Conservation (phyloP, 352 stramenopile genomes). For the Phytophthora pinifolia region DNA sequence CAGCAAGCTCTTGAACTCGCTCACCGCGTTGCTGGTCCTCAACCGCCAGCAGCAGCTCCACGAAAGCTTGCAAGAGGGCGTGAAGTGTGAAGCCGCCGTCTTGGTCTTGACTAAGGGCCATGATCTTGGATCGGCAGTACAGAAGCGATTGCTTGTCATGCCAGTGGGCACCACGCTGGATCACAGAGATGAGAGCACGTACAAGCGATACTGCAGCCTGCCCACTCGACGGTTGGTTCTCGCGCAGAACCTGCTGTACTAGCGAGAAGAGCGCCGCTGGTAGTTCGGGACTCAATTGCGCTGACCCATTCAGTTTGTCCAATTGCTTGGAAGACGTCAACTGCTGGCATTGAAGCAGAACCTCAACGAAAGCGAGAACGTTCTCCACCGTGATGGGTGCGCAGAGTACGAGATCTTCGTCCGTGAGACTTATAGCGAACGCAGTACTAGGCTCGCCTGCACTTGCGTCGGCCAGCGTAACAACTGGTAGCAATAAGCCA, state of each 20-base stretch:
- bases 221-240: slow-evolving; percentile 54
- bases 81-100: slow-evolving; percentile 77
- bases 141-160: slow-evolving; percentile 70
- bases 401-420: slow-evolving; percentile 79
- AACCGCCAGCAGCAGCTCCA: slow-evolving; percentile 83
- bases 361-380: slow-evolving; percentile 66
- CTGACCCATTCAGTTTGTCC: slow-evolving; percentile 1
- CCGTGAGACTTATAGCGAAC: slow-evolving; percentile 62
- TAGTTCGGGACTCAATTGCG: slow-evolving; percentile 57
- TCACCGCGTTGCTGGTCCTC: slow-evolving; percentile 67
- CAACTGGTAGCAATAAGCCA: slow-evolving; percentile 57
- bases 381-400: slow-evolving; percentile 56
- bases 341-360: slow-evolving; percentile 52
- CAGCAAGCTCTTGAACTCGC: slow-evolving; percentile 50
- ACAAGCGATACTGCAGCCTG: slow-evolving; percentile 64
- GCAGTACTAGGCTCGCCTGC: slow-evolving; percentile 33
- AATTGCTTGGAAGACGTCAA: slow-evolving; percentile 13
- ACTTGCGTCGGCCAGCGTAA: slow-evolving; percentile 54
- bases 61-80: slow-evolving; percentile 72
- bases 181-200: slow-evolving; percentile 62
- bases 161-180: slow-evolving; percentile 66
- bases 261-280: slow-evolving; percentile 69
- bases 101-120: slow-evolving; percentile 79
- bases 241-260: slow-evolving; percentile 65
- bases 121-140: slow-evolving; percentile 87